Evolutionary conservation across 345 rosid genomes (phyloP), one percentile per base, ranked within the genome.

Genomic region (Litchi chinensis): DNA sequence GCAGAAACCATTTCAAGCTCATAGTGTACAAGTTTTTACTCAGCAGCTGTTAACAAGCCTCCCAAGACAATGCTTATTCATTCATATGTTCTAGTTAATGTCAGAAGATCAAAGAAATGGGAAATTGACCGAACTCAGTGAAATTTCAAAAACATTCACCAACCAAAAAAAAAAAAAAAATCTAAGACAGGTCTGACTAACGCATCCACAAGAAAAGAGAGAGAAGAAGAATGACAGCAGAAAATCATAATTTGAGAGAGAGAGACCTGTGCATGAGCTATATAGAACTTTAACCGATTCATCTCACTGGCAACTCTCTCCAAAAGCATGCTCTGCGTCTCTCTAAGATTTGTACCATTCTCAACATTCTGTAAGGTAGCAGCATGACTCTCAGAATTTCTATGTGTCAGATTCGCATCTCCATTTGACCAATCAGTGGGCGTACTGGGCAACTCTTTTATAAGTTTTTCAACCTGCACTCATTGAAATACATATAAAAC

Each of bases 271-370:
- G 98, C 89, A 81, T 93, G 98, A 85, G 97, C 94, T 68, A 91
- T 84, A 77, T 92, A 90, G 88, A 97, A 96, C 85, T 93, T 94
- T 28, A 96, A 91, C 72, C 99, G 89, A 88, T 94, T 96, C 98
- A 96, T 94, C 87, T 94, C 98, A 48, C 95, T 94, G 73, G 99
- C 98, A 86, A 96, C 94, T 87, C 98, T 90, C 81, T 96, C 99
- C 80, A 96, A 82, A 68, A 94, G 94, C 98, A 94, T 93, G 90
- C 98, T 94, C 84, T 94, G 98, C 44, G 97, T 93, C 89, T 96
- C 99, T 73, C 97, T 85, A 75, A 93, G 77, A 85, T 88, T 94
- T 7, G 91, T 85, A 76, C 97, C 99, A 77, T 90, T 91, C 84
- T 96, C 93, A 41, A 77, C 75, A 52, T 82, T 87, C 66, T 78